phyloP scores from a whole-genome alignment of 2,329 filamentous ascomycete species.

The Diaporthe vexans region DNA sequence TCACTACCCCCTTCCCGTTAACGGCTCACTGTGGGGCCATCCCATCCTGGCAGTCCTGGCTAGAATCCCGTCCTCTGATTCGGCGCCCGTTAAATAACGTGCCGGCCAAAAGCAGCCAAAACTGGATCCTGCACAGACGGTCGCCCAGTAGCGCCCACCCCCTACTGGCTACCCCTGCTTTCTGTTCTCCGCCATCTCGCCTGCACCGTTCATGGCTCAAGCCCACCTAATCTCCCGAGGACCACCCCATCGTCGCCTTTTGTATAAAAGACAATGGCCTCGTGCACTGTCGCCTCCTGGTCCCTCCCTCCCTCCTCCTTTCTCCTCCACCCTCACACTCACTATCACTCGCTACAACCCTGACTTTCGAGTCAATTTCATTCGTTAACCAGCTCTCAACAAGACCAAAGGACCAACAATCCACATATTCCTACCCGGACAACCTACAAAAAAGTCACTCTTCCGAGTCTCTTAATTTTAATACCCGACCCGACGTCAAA shows the following conservation, averaged over 20 bases:
- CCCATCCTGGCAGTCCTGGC: constrained; percentile 41
- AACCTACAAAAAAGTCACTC: constrained; percentile 46
- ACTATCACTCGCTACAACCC: constrained; percentile 54
- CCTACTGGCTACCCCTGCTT: constrained; percentile 43
- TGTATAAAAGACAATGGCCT: constrained; percentile 63
- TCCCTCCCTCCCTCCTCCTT: constrained; percentile 51
- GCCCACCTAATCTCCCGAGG: constrained; percentile 40
- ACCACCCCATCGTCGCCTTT: constrained; percentile 40
- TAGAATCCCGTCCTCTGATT: constrained; percentile 41
- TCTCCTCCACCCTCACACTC: constrained; percentile 65
- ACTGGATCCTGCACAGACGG: constrained; percentile 40
- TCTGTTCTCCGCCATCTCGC: constrained; percentile 39
- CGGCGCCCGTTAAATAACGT: constrained; percentile 44
- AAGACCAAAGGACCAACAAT: constrained; percentile 48
- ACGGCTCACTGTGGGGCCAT: constrained; percentile 17
- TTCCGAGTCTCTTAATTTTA: constrained; percentile 55
- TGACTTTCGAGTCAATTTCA: constrained; percentile 72
- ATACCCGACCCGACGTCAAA: constrained; percentile 65
- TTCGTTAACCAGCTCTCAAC: constrained; percentile 59
- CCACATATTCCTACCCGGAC: constrained; percentile 50
- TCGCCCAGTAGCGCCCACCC: constrained; percentile 27
- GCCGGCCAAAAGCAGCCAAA: constrained; percentile 42
- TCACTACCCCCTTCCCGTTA: background rate
- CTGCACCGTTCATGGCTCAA: constrained; percentile 20
- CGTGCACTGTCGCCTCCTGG: constrained; percentile 55